Evolutionary conservation across 768 basidiomycete genomes (phyloP).

Genomic region (Mycena rebaudengoi): DNA sequence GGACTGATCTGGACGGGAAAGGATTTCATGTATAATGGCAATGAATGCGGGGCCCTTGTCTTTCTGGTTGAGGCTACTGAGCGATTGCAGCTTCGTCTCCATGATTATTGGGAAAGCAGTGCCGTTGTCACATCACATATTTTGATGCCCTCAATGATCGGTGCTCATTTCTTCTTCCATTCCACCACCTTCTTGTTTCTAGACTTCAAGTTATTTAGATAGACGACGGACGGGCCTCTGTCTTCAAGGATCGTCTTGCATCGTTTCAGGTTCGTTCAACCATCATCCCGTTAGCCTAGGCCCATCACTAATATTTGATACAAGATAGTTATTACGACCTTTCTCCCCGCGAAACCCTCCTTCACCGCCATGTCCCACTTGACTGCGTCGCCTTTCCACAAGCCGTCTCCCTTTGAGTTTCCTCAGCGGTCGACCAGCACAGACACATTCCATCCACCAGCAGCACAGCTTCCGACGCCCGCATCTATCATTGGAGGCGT

Average conservation of each 20-base stretch:
- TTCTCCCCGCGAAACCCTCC: background rate
- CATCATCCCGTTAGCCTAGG: background rate
- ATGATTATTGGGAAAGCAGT: too few species aligned
- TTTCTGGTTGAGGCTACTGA: constrained; percentile 75
- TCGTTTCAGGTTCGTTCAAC: constrained; percentile 1
- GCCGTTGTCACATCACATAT: too few species aligned
- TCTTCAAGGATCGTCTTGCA: constrained; percentile 1
- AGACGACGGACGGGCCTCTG: constrained; percentile 25
- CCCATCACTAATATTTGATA: constrained; percentile 10
- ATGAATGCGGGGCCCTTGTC: constrained; percentile 85
- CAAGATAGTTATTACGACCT: background rate
- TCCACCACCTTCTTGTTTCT: constrained; percentile 9
- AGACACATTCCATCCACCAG: background rate
- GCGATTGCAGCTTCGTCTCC: constrained; percentile 73
- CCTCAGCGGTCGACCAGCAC: constrained; percentile 34
- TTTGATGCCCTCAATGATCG: too few species aligned
- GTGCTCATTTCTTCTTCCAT: constrained; percentile 8
- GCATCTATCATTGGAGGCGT: constrained; percentile 16
- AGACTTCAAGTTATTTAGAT: constrained; percentile 7
- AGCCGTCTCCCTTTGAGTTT: constrained; percentile 55
- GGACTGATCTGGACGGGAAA: constrained; percentile 59
- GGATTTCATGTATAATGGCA: constrained; percentile 69
- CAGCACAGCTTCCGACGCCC: constrained; percentile 21
- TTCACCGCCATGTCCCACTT: constrained; percentile 49
- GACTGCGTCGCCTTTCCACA: constrained; percentile 53